Evolutionary conservation across 305 asterid genomes (phyloP), one percentile per base, ranked within the genome.

Genomic region (Solanum hybrid): DNA sequence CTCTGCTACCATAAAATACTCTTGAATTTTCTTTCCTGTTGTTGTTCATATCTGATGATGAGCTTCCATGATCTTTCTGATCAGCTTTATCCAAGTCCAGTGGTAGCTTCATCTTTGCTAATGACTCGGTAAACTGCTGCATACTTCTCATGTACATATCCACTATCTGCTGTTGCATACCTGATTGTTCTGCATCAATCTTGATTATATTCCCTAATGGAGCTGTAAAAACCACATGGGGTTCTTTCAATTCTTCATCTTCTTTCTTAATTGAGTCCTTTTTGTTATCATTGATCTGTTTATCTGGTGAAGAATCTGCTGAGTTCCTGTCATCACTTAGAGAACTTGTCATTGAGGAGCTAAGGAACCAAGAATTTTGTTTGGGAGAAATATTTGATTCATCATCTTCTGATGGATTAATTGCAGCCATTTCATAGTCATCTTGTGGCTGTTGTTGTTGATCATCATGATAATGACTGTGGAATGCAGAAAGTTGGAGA

Each of bases 81-180:
- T 89, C 90, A 51, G 72, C 45, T 88, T 93, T 93, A 41, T 91
- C 95, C 89, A 94, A 89, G 73, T 93, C 94, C 94, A 95, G 90
- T 1, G 97, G 97, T 1, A 95, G 97, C 93, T 95, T 94, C 97
- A 95, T 93, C 80, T 95, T 95, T 22, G 95, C 95, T 79, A 95
- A 76, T 3, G 97, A 95, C 57, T 94, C 97, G 0, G 96, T 95
- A 87, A 95, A 95, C 15, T 95, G 97, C 39, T 93, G 95, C 97
- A 95, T 94, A 72, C 96, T 95, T 89, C 93, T 93, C 97, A 94
- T 94, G 90, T 94, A 95, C 96, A 95, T 95, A 33, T 94, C 96
- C 5, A 95, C 95, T 81, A 95, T 95, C 90, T 95, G 94, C 38
- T 94, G 93, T 92, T 93, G 96, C 95, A 84, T 84, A 11, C 41